These are phyloP conservation scores for Fusarium napiforme DNA, from an alignment of 2,329 filamentous ascomycete species.

Conservation along the genomic window DNA sequence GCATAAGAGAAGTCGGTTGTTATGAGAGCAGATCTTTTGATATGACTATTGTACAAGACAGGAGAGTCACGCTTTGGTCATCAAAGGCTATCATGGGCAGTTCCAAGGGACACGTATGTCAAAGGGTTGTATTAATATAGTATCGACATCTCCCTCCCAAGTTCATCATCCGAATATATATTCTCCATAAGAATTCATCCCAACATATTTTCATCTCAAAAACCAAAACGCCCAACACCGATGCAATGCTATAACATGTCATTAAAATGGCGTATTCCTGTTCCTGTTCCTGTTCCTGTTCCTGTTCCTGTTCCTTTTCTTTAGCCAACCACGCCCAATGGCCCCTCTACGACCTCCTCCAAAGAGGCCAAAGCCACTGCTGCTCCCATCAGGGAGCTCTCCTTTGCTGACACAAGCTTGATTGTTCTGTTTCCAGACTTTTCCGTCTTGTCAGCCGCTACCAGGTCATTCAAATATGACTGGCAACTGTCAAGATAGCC, in stretches of 20 bases:
- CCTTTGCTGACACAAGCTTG: slow-evolving; percentile 73
- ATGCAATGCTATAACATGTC: slow-evolving; percentile 16
- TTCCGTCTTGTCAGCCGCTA: slow-evolving; percentile 47
- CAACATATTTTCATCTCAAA: slow-evolving; percentile 1
- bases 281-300: neutral
- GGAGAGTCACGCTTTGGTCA: neutral
- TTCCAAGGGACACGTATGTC: neutral
- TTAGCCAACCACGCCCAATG: slow-evolving; percentile 31
- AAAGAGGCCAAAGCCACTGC: slow-evolving; percentile 72
- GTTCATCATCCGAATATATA: neutral
- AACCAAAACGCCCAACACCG: slow-evolving; percentile 22
- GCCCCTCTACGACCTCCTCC: slow-evolving; percentile 36
- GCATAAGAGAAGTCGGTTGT: neutral
- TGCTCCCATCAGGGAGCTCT: slow-evolving; percentile 80
- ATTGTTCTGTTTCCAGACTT: slow-evolving; percentile 58
- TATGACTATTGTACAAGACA: neutral
- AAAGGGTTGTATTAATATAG: neutral
- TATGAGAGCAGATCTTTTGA: neutral
- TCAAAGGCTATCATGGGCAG: neutral
- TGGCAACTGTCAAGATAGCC: slow-evolving; percentile 72
- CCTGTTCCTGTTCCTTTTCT: neutral
- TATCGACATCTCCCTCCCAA: neutral
- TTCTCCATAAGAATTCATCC: neutral
- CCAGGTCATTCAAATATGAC: slow-evolving; percentile 69
- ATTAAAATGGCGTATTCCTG: neutral